Evolutionary conservation across 306 rosid genomes (phyloP), one percentile per base, ranked within the genome.

Genomic region (Lablab purpureus): DNA sequence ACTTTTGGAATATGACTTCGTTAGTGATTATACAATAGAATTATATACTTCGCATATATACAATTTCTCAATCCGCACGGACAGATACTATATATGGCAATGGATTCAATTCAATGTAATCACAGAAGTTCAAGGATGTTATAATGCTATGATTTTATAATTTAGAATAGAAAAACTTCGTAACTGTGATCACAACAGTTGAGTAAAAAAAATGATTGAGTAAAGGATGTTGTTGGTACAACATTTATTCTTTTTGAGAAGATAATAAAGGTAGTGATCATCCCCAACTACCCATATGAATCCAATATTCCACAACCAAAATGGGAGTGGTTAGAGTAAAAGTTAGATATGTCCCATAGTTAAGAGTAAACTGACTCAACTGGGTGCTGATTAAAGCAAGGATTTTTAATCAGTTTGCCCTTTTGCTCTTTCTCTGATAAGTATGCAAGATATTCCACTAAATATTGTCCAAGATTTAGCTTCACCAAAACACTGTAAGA

Each of bases 381-480:
- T 22, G 1, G 34, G 36, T 58, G 36, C 18, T 13, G 36, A 40
- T 43, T 71, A 84, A 89, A 71, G 72, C 51, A 73, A 56, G 58
- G 73, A 64, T 85, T 76, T n/a, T 77, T 62, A 60, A 25, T 6
- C 6, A 56, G 60, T 66, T 71, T 13, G 2, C 21, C 19, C 40
- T 59, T 59, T 60, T 59, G 7, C 7, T 4, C 77, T 69, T 80
- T 76, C 9, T 23, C 64, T 68, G 75, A 73, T 73, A 70, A 36
- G 68, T 46, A 73, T 76, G 87, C 76, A 74, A 84, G 75, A 78
- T 67, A 76, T 72, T 63, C 73, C 74, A 79, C 83, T 77, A 81
- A 30, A 62, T 17, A 75, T 73, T 11, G 64, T 30, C 46, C 27
- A 49, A 45, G 76, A 65, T 75, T 65, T 73, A 64, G 52, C 56